Base-by-base conservation (phyloP, 345 rosid species). In the Salix udensis region DNA sequence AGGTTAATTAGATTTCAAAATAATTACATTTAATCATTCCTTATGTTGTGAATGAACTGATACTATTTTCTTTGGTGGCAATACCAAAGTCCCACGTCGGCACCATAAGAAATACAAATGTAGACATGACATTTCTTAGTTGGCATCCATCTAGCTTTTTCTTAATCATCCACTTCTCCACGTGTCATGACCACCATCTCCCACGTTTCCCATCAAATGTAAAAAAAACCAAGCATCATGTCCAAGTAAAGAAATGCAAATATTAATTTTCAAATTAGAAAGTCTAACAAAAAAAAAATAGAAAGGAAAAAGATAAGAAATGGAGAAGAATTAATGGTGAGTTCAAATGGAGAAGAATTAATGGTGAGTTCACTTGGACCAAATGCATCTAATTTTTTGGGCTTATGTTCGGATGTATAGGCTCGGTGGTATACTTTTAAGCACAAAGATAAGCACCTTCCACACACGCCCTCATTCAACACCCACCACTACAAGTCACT, bases 371-470 rank as follows among this genome's bases (percentile, higher is more conserved):
- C 34, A 62, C 76, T 79, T 79, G 39, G 71, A 40, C 79, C 75
- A 74, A 65, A 81, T 75, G 81, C 78, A 77, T 68, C 72, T 73
- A 65, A 13, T 52, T 37, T 26, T 72, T 72, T 44, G 78, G 74
- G 30, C 68, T 42, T 34, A 62, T 78, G 74, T 61, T 74, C 74
- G 82, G 77, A 46, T 10, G 10, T 2, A 46, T 61, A 72, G 84
- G 81, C 65, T 77, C 80, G 84, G 81, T n/a, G 36, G 84, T 68
- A 65, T 81, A 81, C 81, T 81, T 81, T 74, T 77, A 69, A 50
- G 65, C 78, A 65, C 12, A 40, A 65, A 70, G 89, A 84, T 79
- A 75, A 79, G 68, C 82, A 75, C 67, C 44, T 23, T 76, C 19
- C 36, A 50, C 61, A 42, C 31, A 30, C 31, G 31, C 31, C 21